phyloP scores from a whole-genome alignment of 768 basidiomycete species.

The Paxillus rubicundulus region DNA sequence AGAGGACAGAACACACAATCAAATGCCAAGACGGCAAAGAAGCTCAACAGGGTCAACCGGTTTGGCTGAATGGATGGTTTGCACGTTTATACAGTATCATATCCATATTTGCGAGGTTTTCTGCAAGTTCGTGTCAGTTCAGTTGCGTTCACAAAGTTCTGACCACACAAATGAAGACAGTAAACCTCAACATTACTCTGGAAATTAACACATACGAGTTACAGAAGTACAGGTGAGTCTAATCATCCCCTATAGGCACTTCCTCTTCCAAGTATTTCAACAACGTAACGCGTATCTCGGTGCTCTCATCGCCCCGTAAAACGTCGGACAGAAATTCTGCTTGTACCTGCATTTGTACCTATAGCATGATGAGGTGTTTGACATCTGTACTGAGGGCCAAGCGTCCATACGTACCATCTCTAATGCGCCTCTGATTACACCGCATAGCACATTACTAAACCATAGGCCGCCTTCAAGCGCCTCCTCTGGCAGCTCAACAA shows the following conservation, averaged over 20 bases:
- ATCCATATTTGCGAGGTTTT: conserved; percentile 2
- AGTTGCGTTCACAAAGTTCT: neutral
- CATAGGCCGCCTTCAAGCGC: conserved; percentile 89
- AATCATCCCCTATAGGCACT: conserved; percentile 90
- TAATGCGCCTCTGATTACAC: conserved; percentile 86
- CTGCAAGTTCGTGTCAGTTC: conserved; percentile 3
- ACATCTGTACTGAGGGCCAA: neutral
- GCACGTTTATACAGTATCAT: conserved; percentile 12
- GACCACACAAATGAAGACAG: neutral
- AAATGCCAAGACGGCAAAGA: conserved; percentile 88
- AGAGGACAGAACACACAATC: conserved; percentile 91
- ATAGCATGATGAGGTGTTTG: conserved; percentile 17
- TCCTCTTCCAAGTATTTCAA: conserved; percentile 95
- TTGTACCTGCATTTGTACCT: conserved; percentile 97
- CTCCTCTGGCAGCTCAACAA: conserved; percentile 95
- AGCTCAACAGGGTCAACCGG: conserved; percentile 84
- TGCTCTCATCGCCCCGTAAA: conserved; percentile 88
- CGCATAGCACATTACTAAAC: conserved; percentile 96
- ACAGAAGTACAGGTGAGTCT: conserved; percentile 30
- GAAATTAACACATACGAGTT: conserved; percentile 5
- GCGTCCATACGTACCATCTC: conserved; percentile 76
- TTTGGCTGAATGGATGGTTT: conserved; percentile 31
- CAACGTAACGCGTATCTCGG: conserved; percentile 88
- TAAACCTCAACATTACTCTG: neutral
- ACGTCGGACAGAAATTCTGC: conserved; percentile 87